Conservation (phyloP, 768 basidiomycete genomes). For the Termitomyces sp. region DNA sequence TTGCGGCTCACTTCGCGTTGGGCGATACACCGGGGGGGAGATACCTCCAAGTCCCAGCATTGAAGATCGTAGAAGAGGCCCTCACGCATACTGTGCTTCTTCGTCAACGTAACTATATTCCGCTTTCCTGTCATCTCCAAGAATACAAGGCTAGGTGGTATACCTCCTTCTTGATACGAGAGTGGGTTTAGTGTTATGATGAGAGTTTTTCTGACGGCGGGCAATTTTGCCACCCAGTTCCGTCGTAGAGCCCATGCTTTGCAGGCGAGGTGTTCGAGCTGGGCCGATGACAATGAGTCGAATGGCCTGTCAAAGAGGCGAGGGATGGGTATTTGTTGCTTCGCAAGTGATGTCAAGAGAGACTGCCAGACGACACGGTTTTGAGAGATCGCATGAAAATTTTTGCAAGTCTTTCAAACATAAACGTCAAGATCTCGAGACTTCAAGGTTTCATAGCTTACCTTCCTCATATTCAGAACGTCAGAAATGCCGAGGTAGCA, state of each 20-base stretch:
- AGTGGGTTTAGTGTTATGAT: conserved; percentile 22
- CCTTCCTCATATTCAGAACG: conserved; percentile 48
- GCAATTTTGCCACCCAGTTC: conserved; percentile 49
- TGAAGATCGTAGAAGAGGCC: conserved; percentile 38
- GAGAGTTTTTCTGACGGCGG: conserved; percentile 27
- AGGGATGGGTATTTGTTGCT: conserved; percentile 46
- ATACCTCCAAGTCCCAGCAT: conserved; percentile 52
- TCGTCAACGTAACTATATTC: conserved; percentile 47
- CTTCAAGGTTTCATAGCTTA: conserved; percentile 22
- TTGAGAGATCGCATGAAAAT: conserved; percentile 41
- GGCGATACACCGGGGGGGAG: conserved; percentile 41
- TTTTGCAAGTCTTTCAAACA: conserved; percentile 44
- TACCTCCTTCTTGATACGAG: conserved; percentile 31
- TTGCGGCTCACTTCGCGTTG: conserved; percentile 33
- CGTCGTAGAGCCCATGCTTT: conserved; percentile 41
- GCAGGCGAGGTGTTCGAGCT: conserved; percentile 43
- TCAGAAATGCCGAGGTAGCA: conserved; percentile 37
- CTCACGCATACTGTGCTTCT: conserved; percentile 15
- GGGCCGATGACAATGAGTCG: conserved; percentile 33
- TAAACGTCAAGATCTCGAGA: neutral
- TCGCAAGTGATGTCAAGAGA: conserved; percentile 40
- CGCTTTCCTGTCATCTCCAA: conserved; percentile 39
- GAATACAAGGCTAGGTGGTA: conserved; percentile 41
- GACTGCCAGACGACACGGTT: conserved; percentile 49
- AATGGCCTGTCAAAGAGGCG: conserved; percentile 30